phyloP scores from a whole-genome alignment of 306 rosid species.

The Arachis hypogaea region DNA sequence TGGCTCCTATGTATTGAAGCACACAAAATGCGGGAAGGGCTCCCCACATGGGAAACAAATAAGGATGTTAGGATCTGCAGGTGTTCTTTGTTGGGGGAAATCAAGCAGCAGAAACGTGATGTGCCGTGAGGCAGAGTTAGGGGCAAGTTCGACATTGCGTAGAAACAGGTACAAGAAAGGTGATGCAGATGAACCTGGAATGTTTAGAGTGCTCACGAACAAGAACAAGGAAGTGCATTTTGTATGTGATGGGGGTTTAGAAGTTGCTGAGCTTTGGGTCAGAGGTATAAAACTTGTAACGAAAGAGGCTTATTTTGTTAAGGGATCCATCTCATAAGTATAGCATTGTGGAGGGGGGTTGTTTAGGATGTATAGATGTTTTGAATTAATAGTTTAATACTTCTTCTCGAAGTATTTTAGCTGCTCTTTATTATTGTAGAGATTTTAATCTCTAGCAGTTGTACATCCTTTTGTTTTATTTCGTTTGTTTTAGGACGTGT shows the following conservation, averaged over 20 bases:
- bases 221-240: constrained; percentile 84
- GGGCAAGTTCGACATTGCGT: constrained; percentile 62
- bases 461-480: constrained; percentile 13
- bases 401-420: constrained; percentile 71
- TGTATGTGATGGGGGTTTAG: constrained; percentile 73
- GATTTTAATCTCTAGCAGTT: constrained; percentile 43
- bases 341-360: constrained; percentile 22
- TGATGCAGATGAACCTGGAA: constrained; percentile 68
- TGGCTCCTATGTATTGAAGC: constrained; percentile 69
- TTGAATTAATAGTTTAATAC: constrained; percentile 52
- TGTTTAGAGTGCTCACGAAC: constrained; percentile 76
- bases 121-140: constrained; percentile 66
- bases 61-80: constrained; percentile 57
- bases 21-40: constrained; percentile 83
- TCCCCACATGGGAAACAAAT: constrained; percentile 69
- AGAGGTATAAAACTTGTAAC: constrained; percentile 84
- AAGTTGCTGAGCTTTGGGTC: constrained; percentile 84
- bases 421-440: constrained; percentile 41
- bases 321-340: constrained; percentile 18
- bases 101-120: constrained; percentile 71
- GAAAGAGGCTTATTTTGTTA: constrained; percentile 50
- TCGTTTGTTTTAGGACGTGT: not conserved
- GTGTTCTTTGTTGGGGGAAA: constrained; percentile 79
- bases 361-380: constrained; percentile 50
- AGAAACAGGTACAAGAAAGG: constrained; percentile 61